Evolutionary conservation across 176 grass and related monocot species (phyloP).

Genomic region (Oryza coarctata): DNA sequence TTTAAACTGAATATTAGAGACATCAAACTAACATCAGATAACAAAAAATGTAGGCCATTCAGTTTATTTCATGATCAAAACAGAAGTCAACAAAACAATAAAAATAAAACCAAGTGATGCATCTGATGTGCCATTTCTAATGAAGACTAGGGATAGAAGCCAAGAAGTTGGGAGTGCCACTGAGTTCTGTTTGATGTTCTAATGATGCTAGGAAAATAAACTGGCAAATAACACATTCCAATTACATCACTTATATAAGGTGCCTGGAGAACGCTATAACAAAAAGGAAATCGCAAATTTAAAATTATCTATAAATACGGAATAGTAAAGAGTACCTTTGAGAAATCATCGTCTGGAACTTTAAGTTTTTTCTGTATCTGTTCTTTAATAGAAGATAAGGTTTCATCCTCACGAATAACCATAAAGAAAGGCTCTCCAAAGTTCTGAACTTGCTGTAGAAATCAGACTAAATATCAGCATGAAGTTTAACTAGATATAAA

Average conservation of each 20-base stretch:
- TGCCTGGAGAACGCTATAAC: background rate
- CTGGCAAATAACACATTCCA: background rate
- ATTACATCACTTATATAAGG: background rate
- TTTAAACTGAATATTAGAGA: background rate
- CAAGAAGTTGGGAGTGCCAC: background rate
- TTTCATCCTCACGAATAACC: constrained; percentile 92
- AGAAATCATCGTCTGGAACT: constrained; percentile 85
- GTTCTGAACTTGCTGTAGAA: constrained; percentile 90
- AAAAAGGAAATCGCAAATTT: background rate
- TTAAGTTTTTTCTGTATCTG: constrained; percentile 92
- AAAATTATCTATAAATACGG: background rate
- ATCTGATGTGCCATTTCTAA: background rate
- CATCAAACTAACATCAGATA: background rate
- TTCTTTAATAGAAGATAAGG: constrained; percentile 77
- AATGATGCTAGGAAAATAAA: background rate
- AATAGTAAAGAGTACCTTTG: constrained; percentile 58
- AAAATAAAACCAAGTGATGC: background rate
- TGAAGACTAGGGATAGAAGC: background rate
- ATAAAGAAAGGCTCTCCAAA: constrained; percentile 99
- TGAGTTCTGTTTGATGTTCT: background rate
- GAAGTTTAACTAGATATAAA: constrained; percentile 14
- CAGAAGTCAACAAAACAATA: background rate
- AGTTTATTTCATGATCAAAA: background rate
- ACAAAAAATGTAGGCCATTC: background rate
- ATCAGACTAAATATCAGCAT: constrained; percentile 23